These are phyloP conservation scores for Fomes fomentarius DNA, from an alignment of 1,284 basidiomycete species.

Conservation along the genomic window DNA sequence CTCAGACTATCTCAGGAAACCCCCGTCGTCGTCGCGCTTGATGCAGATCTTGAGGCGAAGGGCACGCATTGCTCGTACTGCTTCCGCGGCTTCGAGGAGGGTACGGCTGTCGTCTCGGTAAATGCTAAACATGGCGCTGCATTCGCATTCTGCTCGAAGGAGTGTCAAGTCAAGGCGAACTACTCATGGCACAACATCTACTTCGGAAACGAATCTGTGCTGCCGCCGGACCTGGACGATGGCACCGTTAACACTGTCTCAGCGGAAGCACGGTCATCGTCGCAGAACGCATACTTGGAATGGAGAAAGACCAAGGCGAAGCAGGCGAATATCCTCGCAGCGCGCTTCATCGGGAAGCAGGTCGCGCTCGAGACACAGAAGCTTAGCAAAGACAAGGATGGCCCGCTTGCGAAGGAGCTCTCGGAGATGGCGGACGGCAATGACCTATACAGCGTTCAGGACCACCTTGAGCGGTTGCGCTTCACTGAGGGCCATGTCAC, in stretches of 20 bases:
- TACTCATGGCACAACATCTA: constrained; percentile 67
- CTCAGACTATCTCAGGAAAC: constrained; percentile 53
- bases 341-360: constrained; percentile 72
- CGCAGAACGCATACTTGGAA: constrained; percentile 59
- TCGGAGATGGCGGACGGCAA: constrained; percentile 49
- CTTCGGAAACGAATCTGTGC: constrained; percentile 65
- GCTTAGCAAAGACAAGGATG: constrained; percentile 39
- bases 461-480: constrained; percentile 75
- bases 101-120: constrained; percentile 46
- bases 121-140: constrained; percentile 56
- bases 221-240: constrained; percentile 54
- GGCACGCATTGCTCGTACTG: constrained; percentile 76
- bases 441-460: constrained; percentile 63
- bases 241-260: constrained; percentile 36
- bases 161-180: constrained; percentile 60
- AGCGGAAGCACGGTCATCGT: constrained; percentile 51
- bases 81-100: constrained; percentile 55
- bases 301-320: constrained; percentile 53
- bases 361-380: constrained; percentile 67
- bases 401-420: constrained; percentile 28
- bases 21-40: constrained; percentile 69
- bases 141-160: constrained; percentile 76
- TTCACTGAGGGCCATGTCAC: constrained; percentile 56
- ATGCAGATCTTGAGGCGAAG: constrained; percentile 65
- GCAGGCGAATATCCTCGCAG: constrained; percentile 58